Base-by-base conservation (phyloP, 2,329 filamentous ascomycete species). In the Phyllosticta citriasiana region DNA sequence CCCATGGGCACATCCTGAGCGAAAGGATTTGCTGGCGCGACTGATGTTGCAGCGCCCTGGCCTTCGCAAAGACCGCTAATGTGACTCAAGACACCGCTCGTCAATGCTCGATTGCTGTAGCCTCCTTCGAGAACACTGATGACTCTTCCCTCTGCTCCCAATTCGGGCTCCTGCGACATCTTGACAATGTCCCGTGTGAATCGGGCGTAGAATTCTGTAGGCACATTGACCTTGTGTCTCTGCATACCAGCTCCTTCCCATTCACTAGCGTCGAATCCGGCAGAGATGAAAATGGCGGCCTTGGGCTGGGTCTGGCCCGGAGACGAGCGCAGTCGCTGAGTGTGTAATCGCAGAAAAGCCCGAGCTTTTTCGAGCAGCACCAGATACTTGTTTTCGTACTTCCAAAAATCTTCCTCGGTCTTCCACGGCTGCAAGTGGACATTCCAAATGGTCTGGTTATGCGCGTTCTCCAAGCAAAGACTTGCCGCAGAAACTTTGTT, bases 191-290 rank as follows among this genome's bases (percentile, higher is more conserved):
- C 94, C 53, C 86, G 83, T 0, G 93, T 93, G 65, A 99, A 88
- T 1, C 88, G 85, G 56, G 94, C 94, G 71, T 97, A 99, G 72
- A 99, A 99, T 59, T 93, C 90, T 0, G 93, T 99, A 0, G 94
- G 93, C 2, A 99, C 94, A 69, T 96, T 96, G 68, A 96, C 92
- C 62, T 89, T 88, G 74, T 99, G 94, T 55, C 94, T 84, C 74
- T 99, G 94, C 94, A 99, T 99, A 2, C 90, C 91, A 3, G 83
- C 80, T 19, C 88, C 86, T 73, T 99, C 94, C 86, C 89, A 95
- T 71, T 99, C 91, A 70, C 92, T 97, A 2, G 94, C 94, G 75
- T 99, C 94, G 66, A 99, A 99, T 0, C 94, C 95, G 2, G 94
- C 92, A 54, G 93, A 97, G 57, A 99, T 77, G 76, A 99, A 99